Percentiles rank a stretch among this genome's conserved stretches.
Conservation (phyloP, 2,329 filamentous ascomycete genomes). For the Penicillium psychrosexuale region DNA sequence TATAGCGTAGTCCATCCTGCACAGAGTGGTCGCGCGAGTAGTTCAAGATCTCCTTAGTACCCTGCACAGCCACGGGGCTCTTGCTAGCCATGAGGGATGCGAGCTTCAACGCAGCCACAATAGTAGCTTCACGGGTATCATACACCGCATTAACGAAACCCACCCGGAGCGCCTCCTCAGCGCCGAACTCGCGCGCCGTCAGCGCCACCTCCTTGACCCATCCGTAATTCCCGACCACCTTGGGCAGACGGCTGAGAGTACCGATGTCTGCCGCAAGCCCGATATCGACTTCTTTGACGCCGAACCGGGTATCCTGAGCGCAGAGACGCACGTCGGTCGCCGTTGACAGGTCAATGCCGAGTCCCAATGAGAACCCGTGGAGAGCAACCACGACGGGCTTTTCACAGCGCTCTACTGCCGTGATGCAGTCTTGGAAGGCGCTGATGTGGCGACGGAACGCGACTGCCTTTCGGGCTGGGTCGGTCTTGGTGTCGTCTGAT, state of each 20-base stretch:
- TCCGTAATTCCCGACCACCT: conserved; percentile 45
- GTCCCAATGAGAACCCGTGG: conserved; percentile 73
- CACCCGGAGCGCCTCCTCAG: conserved; percentile 44
- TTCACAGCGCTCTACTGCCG: conserved; percentile 76
- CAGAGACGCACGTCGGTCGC: conserved; percentile 46
- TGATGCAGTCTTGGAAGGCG: conserved; percentile 78
- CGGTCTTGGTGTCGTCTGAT: conserved; percentile 39
- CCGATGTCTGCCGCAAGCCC: conserved; percentile 50
- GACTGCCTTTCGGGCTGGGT: conserved; percentile 64
- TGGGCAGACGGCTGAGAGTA: conserved; percentile 47
- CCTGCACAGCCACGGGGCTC: conserved; percentile 82
- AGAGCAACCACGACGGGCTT: conserved; percentile 85
- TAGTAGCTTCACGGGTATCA: conserved; percentile 56
- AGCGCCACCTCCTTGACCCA: conserved; percentile 52
- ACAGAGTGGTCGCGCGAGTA: conserved; percentile 75
- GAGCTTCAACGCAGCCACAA: conserved; percentile 61
- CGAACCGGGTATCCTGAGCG: conserved; percentile 36
- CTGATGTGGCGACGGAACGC: conserved; percentile 64
- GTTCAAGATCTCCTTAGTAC: conserved; percentile 83
- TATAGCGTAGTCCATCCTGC: conserved; percentile 77
- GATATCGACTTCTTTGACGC: conserved; percentile 51
- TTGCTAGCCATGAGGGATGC: conserved; percentile 69
- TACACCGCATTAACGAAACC: conserved; percentile 45
- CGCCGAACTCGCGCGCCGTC: conserved; percentile 43
- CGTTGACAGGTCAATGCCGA: conserved; percentile 64